Percentiles rank a stretch among this genome's conserved stretches.
phyloP scores from a whole-genome alignment of 2,329 filamentous ascomycete genomes.

The Aspergillus persii region DNA sequence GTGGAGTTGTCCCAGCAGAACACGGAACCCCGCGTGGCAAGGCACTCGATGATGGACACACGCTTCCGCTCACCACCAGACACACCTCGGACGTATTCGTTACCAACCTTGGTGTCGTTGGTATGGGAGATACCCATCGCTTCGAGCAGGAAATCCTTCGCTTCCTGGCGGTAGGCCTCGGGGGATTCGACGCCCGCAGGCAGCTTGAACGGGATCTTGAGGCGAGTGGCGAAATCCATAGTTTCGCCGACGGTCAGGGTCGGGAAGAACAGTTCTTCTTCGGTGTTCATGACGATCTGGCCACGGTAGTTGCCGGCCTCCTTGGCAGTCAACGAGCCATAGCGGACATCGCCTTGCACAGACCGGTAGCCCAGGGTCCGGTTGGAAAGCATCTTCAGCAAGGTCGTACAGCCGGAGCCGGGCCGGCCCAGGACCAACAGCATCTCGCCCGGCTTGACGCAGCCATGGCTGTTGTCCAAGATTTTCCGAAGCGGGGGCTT shows the following conservation, averaged over 20 bases:
- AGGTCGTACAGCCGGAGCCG: constrained; percentile 67
- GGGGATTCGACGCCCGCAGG: constrained; percentile 44
- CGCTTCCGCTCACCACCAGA: constrained; percentile 68
- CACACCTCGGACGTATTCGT: constrained; percentile 65
- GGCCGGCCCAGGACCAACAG: constrained; percentile 67
- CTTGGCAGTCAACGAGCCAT: constrained; percentile 47
- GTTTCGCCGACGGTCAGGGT: constrained; percentile 52
- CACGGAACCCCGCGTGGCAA: constrained; percentile 58
- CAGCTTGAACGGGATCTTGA: constrained; percentile 55
- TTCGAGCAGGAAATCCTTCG: constrained; percentile 56
- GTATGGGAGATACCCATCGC: constrained; percentile 61
- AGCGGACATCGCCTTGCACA: constrained; percentile 59
- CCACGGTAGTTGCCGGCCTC: constrained; percentile 51
- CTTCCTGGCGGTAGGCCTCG: constrained; percentile 49
- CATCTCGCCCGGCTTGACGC: constrained; percentile 72
- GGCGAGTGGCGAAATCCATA: constrained; percentile 54
- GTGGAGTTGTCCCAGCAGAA: constrained; percentile 69
- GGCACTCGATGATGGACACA: constrained; percentile 65
- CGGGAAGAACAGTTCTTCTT: constrained; percentile 54
- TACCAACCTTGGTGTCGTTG: constrained; percentile 64
- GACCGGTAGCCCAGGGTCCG: constrained; percentile 52
- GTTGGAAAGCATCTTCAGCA: constrained; percentile 69
- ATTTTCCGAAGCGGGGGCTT: constrained; percentile 64
- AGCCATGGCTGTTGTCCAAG: constrained; percentile 64
- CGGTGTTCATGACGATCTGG: constrained; percentile 58